phyloP scores from a whole-genome alignment of 2,329 filamentous ascomycete species.

The Apiospora marii region DNA sequence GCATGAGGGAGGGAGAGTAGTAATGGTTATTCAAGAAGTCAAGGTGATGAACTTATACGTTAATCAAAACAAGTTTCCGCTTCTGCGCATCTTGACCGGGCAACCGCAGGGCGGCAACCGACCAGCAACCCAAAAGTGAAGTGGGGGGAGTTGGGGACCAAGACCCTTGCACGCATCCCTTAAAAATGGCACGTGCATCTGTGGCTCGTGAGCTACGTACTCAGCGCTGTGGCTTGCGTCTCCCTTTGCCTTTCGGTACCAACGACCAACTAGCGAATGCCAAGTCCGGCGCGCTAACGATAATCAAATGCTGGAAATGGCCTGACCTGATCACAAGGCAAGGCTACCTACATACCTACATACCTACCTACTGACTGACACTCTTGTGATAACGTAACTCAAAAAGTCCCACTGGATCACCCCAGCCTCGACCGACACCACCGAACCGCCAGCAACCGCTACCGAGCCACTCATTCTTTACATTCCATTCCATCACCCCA shows the following conservation, averaged over 20 bases:
- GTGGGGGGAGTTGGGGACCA: neutral
- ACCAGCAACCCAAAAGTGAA: neutral
- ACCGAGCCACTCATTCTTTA: neutral
- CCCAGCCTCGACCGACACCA: slow-evolving; percentile 1
- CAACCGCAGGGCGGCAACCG: slow-evolving; percentile 1
- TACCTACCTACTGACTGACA: too few species aligned
- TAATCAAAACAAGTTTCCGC: slow-evolving; percentile 5
- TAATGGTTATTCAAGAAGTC: neutral
- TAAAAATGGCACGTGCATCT: neutral
- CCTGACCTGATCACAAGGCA: slow-evolving; percentile 14
- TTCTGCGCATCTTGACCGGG: slow-evolving; percentile 2
- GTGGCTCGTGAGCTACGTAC: neutral
- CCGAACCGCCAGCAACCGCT: neutral
- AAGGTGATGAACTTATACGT: neutral
- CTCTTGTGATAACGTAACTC: slow-evolving; percentile 18
- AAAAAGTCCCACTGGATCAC: slow-evolving; percentile 6
- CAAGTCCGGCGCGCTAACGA: neutral
- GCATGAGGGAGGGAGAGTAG: neutral
- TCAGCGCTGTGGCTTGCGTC: neutral
- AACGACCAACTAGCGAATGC: neutral
- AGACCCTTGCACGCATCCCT: neutral
- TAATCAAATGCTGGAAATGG: neutral
- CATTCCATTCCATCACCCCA: neutral
- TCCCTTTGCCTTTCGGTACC: neutral
- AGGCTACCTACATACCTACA: neutral